Evolutionary conservation across 2,329 filamentous ascomycete genomes (phyloP), one percentile per base, ranked within the genome.

Genomic region (Pyrenophora seminiperda): DNA sequence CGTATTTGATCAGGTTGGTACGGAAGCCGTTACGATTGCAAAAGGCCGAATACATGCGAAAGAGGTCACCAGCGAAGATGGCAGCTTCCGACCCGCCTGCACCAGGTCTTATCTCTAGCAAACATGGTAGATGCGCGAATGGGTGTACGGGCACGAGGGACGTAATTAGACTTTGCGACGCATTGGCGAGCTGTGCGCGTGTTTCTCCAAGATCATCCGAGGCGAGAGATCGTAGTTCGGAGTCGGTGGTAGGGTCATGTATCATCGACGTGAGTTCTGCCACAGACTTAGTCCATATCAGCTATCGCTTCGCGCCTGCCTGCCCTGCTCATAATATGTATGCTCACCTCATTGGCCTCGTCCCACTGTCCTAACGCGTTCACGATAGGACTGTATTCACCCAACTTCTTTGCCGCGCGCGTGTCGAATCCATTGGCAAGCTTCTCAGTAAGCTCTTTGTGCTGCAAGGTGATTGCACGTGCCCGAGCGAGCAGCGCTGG

Each of bases 81-180:
- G 90, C 86, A 2, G 93, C 92, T 75, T 99, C 94, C 49, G 91
- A 86, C 2, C 94, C 94, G 30, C 94, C 94, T 0, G 91, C 92
- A 0, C 94, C 94, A 0, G 94, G 94, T 0, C 92, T 84, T 52
- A 99, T 89, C 75, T 99, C 94, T 33, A 99, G 76, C 56, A 99
- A 81, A 72, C 93, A 97, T 44, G 92, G 91, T 61, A 97, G 82
- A 55, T 91, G 83, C 24, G 90, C 90, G 70, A 97, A 99, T 2
- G 92, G 90, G 71, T 99, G 92, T 32, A 85, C 84, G 1, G 94
- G 94, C 13, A 96, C 89, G 44, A 99, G 81, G 37, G 89, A 85
- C 17, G 82, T 84, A 19, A 90, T 90, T 34, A 99, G 81, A 29
- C 82, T 83, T 30, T 80, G 80, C 0, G 85, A 85, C 19, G 95